A percentile compares a stretch with the other conserved stretches of the same genome.
These are phyloP conservation scores for Pilasporangium apinafurcum DNA, from an alignment of 352 stramenopile genomes.

Conservation along the genomic window DNA sequence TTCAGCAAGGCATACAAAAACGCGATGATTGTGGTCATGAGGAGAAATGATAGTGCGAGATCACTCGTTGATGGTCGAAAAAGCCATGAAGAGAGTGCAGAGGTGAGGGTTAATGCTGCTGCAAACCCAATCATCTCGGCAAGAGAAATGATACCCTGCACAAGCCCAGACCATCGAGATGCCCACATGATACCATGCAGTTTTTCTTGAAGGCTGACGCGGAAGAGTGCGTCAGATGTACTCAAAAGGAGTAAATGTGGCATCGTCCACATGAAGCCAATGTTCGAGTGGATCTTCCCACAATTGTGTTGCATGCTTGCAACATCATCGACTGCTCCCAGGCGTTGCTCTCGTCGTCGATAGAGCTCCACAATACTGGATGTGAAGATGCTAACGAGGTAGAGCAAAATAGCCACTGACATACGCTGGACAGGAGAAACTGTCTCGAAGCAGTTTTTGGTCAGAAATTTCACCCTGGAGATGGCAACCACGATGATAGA, in stretches of 20 bases:
- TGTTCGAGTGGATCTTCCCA: conserved; percentile 25
- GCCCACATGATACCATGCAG: conserved; percentile 29
- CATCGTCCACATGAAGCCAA: conserved; percentile 45
- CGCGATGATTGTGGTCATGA: conserved; percentile 49
- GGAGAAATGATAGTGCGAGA: conserved; percentile 53
- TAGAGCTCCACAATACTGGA: conserved; percentile 77
- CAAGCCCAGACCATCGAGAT: conserved; percentile 29
- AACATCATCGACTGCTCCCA: conserved; percentile 15
- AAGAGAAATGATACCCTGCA: conserved; percentile 40
- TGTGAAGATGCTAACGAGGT: conserved; percentile 60
- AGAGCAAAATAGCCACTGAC: conserved; percentile 44
- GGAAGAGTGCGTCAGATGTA: conserved; percentile 53
- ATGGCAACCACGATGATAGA: conserved; percentile 10
- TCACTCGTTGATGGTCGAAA: conserved; percentile 44
- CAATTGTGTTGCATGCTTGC: conserved; percentile 12
- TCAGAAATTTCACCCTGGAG: too few relatives aligned
- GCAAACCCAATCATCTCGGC: conserved; percentile 50
- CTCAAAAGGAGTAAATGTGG: conserved; percentile 52
- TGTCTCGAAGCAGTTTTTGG: conserved; percentile 6
- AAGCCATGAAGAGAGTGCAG: conserved; percentile 52
- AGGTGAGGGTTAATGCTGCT: conserved; percentile 39
- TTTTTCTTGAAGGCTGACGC: conserved; percentile 50
- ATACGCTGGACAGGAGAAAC: conserved; percentile 24
- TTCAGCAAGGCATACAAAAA: conserved; percentile 47
- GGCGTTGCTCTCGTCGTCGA: too few relatives aligned